phyloP scores from a whole-genome alignment of 805 yeast genomes.

The Yamadazyma paraphyllophila region DNA sequence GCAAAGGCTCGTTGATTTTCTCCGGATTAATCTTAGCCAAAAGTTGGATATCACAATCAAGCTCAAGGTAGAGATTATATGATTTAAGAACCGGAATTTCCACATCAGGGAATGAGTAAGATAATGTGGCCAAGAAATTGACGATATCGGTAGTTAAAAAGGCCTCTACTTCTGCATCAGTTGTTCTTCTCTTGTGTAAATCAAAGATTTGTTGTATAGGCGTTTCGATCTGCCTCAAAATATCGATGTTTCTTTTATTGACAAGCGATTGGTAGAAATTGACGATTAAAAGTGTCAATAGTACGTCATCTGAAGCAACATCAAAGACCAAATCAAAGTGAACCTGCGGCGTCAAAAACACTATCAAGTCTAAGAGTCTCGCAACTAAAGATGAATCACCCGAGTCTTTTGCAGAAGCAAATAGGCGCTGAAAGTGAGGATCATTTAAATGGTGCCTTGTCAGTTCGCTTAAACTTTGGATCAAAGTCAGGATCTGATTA shows the following conservation, averaged over 20 bases:
- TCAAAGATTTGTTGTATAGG: not conserved
- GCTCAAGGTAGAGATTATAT: conserved; percentile 15
- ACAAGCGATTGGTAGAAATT: conserved; percentile 25
- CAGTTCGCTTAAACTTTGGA: not conserved
- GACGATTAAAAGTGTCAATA: conserved; percentile 23
- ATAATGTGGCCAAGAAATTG: conserved; percentile 19
- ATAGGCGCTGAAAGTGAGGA: not conserved
- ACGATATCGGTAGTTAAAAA: conserved; percentile 18
- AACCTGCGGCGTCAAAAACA: conserved; percentile 5
- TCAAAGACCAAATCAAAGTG: conserved; percentile 5
- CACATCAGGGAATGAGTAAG: conserved; percentile 15
- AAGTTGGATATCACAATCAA: conserved; percentile 20
- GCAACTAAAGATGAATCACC: conserved; percentile 6
- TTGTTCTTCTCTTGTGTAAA: conserved; percentile 2
- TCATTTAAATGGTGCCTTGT: not conserved
- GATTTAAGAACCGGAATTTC: conserved; percentile 16
- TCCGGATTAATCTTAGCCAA: conserved; percentile 16
- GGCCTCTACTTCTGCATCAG: conserved; percentile 5
- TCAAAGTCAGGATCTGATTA: not conserved
- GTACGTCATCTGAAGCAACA: conserved; percentile 21
- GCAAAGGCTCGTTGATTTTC: conserved; percentile 12
- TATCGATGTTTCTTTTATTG: conserved; percentile 3
- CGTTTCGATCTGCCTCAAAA: not conserved
- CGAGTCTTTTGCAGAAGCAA: conserved; percentile 2
- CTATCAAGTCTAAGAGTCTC: conserved; percentile 8